phyloP scores from a whole-genome alignment of 129 eudicot genomes.

The Chrysanthemum seticuspe region DNA sequence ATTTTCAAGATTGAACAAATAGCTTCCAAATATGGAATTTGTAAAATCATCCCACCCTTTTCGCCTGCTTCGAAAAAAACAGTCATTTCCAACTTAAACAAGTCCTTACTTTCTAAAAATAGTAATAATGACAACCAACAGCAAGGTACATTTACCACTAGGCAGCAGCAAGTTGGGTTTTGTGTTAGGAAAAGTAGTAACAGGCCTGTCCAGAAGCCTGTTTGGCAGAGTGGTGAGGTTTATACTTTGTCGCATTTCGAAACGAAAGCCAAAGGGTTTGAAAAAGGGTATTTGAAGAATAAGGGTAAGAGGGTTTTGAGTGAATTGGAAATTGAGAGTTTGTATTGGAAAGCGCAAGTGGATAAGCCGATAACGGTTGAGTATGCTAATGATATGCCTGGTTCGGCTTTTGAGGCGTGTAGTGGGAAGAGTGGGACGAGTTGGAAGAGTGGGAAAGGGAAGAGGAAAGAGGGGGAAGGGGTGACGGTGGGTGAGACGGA shows the following conservation, averaged over 20 bases:
- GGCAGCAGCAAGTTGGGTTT: constrained; percentile 86
- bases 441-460: constrained; percentile 34
- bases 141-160: constrained; percentile 69
- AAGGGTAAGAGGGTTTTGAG: constrained; percentile 28
- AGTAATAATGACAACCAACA: constrained; percentile 27
- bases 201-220: constrained; percentile 79
- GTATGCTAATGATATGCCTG: constrained; percentile 97
- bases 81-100: constrained; percentile 49
- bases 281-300: constrained; percentile 44
- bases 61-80: constrained; percentile 49
- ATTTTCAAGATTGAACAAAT: constrained; percentile 84
- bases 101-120: constrained; percentile 51
- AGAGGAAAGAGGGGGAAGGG: constrained; percentile 27
- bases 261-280: constrained; percentile 61
- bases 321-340: constrained; percentile 62
- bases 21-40: constrained; percentile 83
- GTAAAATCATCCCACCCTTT: constrained; percentile 80
- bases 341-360: constrained; percentile 80
- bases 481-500: constrained; percentile 74
- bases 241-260: constrained; percentile 66
- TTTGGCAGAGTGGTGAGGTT: constrained; percentile 81
- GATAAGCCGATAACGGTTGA: constrained; percentile 78
- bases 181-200: constrained; percentile 55
- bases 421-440: constrained; percentile 23
- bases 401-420: constrained; percentile 61